Percentiles rank a stretch among this genome's conserved stretches.
Evolutionary conservation across 2,329 filamentous ascomycete species (phyloP).

Genomic region (Cytospora piceae): DNA sequence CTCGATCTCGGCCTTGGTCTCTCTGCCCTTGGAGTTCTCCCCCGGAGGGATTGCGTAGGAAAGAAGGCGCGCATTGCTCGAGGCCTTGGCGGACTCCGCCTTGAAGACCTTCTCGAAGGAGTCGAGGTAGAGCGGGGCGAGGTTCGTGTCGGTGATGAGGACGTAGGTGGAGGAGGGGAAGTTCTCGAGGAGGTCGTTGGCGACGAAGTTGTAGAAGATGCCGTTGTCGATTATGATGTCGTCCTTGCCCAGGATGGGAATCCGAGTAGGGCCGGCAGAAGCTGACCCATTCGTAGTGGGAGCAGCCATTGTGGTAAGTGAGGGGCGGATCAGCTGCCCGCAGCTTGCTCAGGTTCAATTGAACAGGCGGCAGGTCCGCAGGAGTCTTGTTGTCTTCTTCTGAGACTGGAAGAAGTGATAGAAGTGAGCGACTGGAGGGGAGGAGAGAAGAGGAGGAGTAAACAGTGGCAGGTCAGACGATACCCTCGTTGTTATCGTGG

Average conservation of each 20-base stretch:
- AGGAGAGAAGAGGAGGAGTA: neutral
- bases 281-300: slow-evolving; percentile 27
- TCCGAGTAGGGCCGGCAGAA: slow-evolving; percentile 54
- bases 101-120: slow-evolving; percentile 72
- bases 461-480: neutral
- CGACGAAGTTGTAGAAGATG: slow-evolving; percentile 83
- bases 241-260: slow-evolving; percentile 85
- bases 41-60: slow-evolving; percentile 87
- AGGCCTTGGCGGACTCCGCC: slow-evolving; percentile 37
- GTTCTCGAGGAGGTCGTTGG: slow-evolving; percentile 76
- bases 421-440: neutral
- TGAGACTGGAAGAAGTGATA: neutral
- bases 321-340: slow-evolving; percentile 19
- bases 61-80: slow-evolving; percentile 67
- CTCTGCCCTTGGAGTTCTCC: slow-evolving; percentile 89
- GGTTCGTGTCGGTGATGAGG: slow-evolving; percentile 94
- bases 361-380: slow-evolving; percentile 16
- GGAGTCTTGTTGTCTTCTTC: slow-evolving; percentile 1
- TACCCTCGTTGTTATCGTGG: neutral
- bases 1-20: slow-evolving; percentile 93
- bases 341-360: slow-evolving; percentile 22
- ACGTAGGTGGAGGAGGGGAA: slow-evolving; percentile 89
- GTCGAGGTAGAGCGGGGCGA: slow-evolving; percentile 80
- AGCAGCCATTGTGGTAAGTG: slow-evolving; percentile 30
- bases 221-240: slow-evolving; percentile 91